These are phyloP conservation scores for Nicotiana attenuata DNA, from an alignment of 257 asterid genomes.

Conservation along the genomic window DNA sequence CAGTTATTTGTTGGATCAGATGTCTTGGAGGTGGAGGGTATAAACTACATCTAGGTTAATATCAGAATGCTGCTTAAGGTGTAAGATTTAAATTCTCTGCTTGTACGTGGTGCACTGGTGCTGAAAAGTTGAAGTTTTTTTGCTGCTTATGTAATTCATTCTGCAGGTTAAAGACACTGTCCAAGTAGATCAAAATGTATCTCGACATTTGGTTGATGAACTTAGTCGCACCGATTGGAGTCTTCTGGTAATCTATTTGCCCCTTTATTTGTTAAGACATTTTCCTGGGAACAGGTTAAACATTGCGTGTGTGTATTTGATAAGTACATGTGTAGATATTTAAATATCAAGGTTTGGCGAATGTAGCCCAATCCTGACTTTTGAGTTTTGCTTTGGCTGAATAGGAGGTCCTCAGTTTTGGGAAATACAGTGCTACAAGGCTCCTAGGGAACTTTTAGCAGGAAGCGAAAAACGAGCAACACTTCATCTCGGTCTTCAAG, in stretches of 20 bases:
- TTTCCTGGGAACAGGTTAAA: not conserved
- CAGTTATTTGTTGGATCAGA: not conserved
- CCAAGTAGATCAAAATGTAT: conserved; percentile 86
- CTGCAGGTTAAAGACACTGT: conserved; percentile 87
- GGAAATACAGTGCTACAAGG: not conserved
- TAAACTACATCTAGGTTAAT: not conserved
- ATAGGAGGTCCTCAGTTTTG: not conserved
- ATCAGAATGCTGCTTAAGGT: not conserved
- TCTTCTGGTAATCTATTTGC: conserved; percentile 56
- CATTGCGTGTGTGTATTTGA: not conserved
- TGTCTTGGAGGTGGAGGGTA: not conserved
- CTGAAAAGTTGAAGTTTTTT: not conserved
- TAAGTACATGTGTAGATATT: not conserved
- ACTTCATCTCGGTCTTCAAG: not conserved
- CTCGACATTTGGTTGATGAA: conserved; percentile 71
- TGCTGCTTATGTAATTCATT: conserved; percentile 6
- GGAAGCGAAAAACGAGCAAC: not conserved
- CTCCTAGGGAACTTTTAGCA: not conserved
- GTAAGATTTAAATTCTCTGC: not conserved
- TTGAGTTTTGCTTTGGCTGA: not conserved
- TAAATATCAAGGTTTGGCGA: not conserved
- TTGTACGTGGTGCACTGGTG: not conserved
- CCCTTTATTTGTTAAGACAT: not conserved
- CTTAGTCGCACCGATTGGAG: conserved; percentile 64
- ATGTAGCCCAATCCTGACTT: not conserved